Percentiles rank a stretch among this genome's conserved stretches.
Conservation (phyloP, 345 rosid species). For the Turritis glabra region DNA sequence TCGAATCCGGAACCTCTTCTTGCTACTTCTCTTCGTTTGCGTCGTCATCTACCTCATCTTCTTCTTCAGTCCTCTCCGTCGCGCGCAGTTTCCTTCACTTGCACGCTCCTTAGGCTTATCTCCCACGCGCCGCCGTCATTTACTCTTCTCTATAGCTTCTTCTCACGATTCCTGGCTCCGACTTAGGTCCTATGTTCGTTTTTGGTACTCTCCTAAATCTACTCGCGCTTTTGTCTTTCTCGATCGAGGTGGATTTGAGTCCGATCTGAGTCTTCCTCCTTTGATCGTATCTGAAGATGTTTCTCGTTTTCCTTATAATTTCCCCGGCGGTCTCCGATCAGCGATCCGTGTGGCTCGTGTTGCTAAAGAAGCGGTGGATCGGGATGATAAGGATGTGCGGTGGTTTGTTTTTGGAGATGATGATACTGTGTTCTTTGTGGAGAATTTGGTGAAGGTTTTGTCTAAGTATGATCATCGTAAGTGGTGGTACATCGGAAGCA, state of each 20-base stretch:
- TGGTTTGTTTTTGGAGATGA: conserved; percentile 90
- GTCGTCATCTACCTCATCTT: conserved; percentile 47
- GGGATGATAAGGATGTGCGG: conserved; percentile 47
- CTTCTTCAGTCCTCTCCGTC: conserved; percentile 18
- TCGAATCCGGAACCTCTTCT: conserved; percentile 50
- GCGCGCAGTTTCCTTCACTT: conserved; percentile 24
- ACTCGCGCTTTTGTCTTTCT: conserved; percentile 72
- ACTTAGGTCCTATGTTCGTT: conserved; percentile 57
- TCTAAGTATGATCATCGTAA: conserved; percentile 63
- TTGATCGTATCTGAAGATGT: conserved; percentile 54
- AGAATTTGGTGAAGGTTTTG: conserved; percentile 58
- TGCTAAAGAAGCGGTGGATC: conserved; percentile 65
- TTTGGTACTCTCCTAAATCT: conserved; percentile 58
- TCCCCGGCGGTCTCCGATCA: conserved; percentile 61
- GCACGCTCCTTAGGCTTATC: conserved; percentile 5
- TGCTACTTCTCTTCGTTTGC: conserved; percentile 43
- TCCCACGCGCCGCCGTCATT: conserved; percentile 50
- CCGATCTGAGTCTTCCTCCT: conserved; percentile 56
- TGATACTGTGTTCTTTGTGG: conserved; percentile 71
- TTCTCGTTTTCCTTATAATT: conserved; percentile 63
- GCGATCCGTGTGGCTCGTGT: conserved; percentile 73
- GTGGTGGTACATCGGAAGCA: conserved; percentile 71
- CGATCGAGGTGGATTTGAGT: conserved; percentile 36
- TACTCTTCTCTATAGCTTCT: conserved; percentile 66
- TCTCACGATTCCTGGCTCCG: conserved; percentile 51